Percentiles rank a stretch among this genome's conserved stretches.
Conservation (phyloP, 2,329 filamentous ascomycete genomes). For the Dissoconium aciculare region DNA sequence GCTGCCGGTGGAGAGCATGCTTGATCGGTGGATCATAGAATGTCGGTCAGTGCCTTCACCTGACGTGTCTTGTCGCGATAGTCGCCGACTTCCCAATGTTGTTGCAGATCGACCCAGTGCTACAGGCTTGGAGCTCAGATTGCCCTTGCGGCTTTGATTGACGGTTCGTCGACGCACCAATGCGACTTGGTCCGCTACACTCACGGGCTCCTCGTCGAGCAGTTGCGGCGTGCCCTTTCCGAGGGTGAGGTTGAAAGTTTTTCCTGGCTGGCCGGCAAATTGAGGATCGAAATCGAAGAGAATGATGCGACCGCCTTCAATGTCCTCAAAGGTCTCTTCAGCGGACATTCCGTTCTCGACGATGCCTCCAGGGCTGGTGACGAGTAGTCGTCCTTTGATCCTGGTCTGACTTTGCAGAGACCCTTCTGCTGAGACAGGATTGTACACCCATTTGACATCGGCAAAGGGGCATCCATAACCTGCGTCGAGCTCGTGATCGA, state of each 20-base stretch:
- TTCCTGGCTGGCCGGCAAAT: slow-evolving; percentile 24
- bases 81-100: slow-evolving; percentile 13
- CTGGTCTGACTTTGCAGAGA: slow-evolving; percentile 17
- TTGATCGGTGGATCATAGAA: not conserved
- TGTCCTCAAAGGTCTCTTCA: slow-evolving; percentile 20
- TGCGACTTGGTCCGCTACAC: slow-evolving; percentile 23
- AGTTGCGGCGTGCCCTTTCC: slow-evolving; percentile 22
- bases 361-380: slow-evolving; percentile 24
- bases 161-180: slow-evolving; percentile 24
- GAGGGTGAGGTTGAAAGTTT: slow-evolving; percentile 23
- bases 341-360: slow-evolving; percentile 12
- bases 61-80: slow-evolving; percentile 1
- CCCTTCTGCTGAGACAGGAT: slow-evolving; percentile 10
- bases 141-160: slow-evolving; percentile 20
- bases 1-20: not conserved
- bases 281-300: slow-evolving; percentile 21
- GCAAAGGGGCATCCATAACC: slow-evolving; percentile 26
- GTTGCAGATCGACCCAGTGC: slow-evolving; percentile 23
- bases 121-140: slow-evolving; percentile 19
- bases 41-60: slow-evolving; percentile 5
- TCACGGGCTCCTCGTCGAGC: slow-evolving; percentile 22
- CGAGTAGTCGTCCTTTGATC: slow-evolving; percentile 23
- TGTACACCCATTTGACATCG: slow-evolving; percentile 24
- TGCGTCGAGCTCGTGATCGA: slow-evolving; percentile 26
- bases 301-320: slow-evolving; percentile 15